phyloP scores from a whole-genome alignment of 202 grass and related monocot genomes.

The Zizania palustris region DNA sequence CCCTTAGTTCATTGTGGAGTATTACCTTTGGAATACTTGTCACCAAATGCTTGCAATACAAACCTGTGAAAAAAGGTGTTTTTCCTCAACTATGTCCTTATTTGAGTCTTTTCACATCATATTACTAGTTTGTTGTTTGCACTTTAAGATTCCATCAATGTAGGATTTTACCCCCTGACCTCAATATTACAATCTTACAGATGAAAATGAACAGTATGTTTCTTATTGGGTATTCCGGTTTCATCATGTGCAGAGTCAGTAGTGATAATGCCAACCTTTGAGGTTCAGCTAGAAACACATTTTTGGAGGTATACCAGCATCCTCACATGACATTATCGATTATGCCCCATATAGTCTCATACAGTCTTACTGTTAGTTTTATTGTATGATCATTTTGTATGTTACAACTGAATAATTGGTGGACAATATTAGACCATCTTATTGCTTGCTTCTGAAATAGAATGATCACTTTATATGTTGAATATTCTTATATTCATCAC shows the following conservation, averaged over 20 bases:
- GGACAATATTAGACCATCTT: conserved; percentile 1
- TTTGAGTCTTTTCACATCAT: conserved; percentile 16
- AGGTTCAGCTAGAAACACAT: conserved; percentile 71
- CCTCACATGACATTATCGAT: conserved; percentile 13
- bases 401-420: background rate
- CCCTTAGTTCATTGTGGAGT: conserved; percentile 57
- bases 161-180: no score
- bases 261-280: no score
- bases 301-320: conserved; percentile 67
- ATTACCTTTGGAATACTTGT: conserved; percentile 52
- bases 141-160: no score
- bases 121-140: background rate
- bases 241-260: no score
- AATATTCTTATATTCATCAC: conserved; percentile 25
- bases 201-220: no score
- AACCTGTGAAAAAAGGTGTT: conserved; percentile 81
- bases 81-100: background rate
- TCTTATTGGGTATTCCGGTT: no score
- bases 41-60: conserved; percentile 57
- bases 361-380: background rate
- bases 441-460: conserved; percentile 7
- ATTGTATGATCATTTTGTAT: background rate
- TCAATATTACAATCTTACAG: no score
- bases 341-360: background rate
- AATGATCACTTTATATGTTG: conserved; percentile 19